A percentile compares a stretch with the other conserved stretches of the same genome.
Conservation (phyloP, 2,329 filamentous ascomycete species). For the Verticillium tricorpus region DNA sequence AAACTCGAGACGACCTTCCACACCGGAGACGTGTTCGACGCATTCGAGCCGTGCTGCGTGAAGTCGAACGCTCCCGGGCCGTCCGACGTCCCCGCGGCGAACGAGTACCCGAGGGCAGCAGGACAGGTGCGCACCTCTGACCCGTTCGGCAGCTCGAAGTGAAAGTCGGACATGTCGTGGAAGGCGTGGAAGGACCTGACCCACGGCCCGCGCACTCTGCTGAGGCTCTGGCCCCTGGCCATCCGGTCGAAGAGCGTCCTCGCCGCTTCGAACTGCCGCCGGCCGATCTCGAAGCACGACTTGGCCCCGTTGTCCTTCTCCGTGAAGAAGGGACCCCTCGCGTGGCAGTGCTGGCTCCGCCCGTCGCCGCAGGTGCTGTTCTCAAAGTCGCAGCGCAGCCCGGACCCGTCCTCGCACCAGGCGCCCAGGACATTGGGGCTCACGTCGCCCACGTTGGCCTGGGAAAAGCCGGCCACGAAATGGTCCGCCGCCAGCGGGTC, state of each 20-base stretch:
- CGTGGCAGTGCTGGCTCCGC: constrained; percentile 63
- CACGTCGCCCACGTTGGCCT: constrained; percentile 86
- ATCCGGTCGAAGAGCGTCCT: constrained; percentile 32
- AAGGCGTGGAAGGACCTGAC: constrained; percentile 80
- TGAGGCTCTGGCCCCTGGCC: constrained; percentile 27
- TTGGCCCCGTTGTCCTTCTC: constrained; percentile 64
- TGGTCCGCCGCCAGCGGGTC: constrained; percentile 50
- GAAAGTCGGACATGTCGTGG: constrained; percentile 70
- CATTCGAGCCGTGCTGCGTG: constrained; percentile 72
- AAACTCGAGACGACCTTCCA: constrained; percentile 72
- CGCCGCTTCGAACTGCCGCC: constrained; percentile 60
- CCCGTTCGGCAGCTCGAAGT: constrained; percentile 69
- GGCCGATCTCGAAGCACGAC: constrained; percentile 74
- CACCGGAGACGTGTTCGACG: constrained; percentile 66
- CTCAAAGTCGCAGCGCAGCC: constrained; percentile 62
- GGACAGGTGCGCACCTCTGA: constrained; percentile 70
- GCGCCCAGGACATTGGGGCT: constrained; percentile 80
- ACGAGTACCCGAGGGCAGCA: constrained; percentile 82
- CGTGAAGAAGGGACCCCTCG: constrained; percentile 62
- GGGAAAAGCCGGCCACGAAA: constrained; percentile 88
- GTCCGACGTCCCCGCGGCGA: constrained; percentile 85
- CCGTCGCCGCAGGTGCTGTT: constrained; percentile 75
- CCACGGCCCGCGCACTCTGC: constrained; percentile 52
- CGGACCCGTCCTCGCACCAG: constrained; percentile 80
- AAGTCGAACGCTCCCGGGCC: constrained; percentile 88